Base-by-base conservation (phyloP, 2,329 filamentous ascomycete species). In the Fusarium sublunatum region DNA sequence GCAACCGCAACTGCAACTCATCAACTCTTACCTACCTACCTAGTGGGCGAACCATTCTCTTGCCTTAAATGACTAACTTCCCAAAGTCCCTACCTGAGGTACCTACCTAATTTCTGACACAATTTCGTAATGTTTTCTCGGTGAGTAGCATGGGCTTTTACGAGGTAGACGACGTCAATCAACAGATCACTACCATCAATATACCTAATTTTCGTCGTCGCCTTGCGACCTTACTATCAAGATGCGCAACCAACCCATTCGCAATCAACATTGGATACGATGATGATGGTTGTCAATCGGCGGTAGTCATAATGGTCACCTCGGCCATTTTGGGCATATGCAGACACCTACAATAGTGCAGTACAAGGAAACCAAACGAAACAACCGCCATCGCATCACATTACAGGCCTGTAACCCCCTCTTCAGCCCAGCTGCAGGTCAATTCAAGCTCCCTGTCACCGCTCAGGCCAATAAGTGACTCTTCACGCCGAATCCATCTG, bases 361-460 rank as follows among this genome's bases (percentile, higher is more conserved):
- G 32, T 36, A 48, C 15, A 24, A 32, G 42, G 38, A 50, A 51
- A 40, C 64, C 62, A 53, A 52, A 26, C 53, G 42, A 13, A 6
- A 6, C 11, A 6, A 32, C 64, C 40, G 43, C 36, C 35, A 63
- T 54, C 42, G 44, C 36, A 38, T 38, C 19, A 42, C 57, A 60
- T 60, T 38, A 43, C 47, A 52, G 45, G 51, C 52, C 67, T 64
- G 48, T 64, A 47, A 50, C 65, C 64, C 58, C 65, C 68, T 41
- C 54, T 64, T 70, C 68, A 70, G 68, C 68, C 66, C 55, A 70
- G 57, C 66, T 70, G 66, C 68, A 70, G 68, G 66, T 70, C 61
- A 70, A 53, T 52, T 48, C 62, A 62, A 68, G 35, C 55, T 46
- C 60, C 51, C 59, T 59, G 62, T 55, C 56, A 34, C 31, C 6